Base-by-base conservation (phyloP, 352 stramenopile species). In the Pythium myriotylum region DNA sequence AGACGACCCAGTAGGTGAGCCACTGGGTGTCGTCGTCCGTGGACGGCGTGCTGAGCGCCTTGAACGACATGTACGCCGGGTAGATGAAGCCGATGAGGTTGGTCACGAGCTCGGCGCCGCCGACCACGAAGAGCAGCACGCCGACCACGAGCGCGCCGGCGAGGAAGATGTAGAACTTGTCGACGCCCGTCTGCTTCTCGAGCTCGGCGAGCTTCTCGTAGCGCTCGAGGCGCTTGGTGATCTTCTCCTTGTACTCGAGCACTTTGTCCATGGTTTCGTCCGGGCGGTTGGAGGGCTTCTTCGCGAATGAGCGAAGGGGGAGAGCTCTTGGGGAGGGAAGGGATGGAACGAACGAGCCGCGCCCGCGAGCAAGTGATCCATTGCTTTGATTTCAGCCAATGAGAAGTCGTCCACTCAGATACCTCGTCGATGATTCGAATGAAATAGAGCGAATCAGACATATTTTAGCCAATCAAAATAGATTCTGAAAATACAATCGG, bases 1-100 rank as follows among this genome's bases (percentile, higher is more conserved):
- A 99, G 27, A 99, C 89, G 61, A 99, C 89, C 88, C 88, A 96
- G 75, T 96, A 96, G 16, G 86, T 94, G 42, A 96, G 77, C 88
- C 88, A 96, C 77, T 94, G 84, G 35, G 85, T 95, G 76, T 95
- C 86, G 40, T 95, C 87, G 9, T 76, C 69, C 40, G 82, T 81
- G 56, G 59, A 68, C 17, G 79, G 68, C 53, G 83, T 91, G 72
- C 83, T 91, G 16, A 95, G 84, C 42, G 88, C 88, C 79, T 95
- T 95, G 75, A 96, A 95, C 37, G 83, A 94, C 76, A 82, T 78
- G 74, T 95, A 96, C 46, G 85, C 86, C 37, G 88, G 88, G 74
- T 95, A 96, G 62, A 94, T 79, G 59, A 96, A 93, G 50, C 86
- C 86, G 59, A 95, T 81, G 37, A 95, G 76, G 64, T 85, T 86